phyloP scores from a whole-genome alignment of 768 basidiomycete genomes.

The Rubroboletus pulcherrimus region DNA sequence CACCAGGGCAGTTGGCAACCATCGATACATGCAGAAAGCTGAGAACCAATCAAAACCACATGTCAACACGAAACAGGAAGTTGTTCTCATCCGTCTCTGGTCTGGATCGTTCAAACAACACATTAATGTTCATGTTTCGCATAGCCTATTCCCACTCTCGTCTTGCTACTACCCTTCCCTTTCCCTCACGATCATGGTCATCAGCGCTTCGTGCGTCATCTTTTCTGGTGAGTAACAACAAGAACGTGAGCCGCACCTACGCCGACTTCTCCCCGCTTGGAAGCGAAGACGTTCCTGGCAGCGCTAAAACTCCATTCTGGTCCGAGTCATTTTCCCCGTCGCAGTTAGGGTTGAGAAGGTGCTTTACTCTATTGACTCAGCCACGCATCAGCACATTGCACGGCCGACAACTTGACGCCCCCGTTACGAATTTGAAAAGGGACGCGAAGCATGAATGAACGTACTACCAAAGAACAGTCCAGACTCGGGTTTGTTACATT shows the following conservation, averaged over 20 bases:
- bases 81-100: background rate
- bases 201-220: slow-evolving; percentile 65
- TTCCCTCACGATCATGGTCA: slow-evolving; percentile 29
- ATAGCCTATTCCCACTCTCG: background rate
- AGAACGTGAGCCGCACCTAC: slow-evolving; percentile 75
- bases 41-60: background rate
- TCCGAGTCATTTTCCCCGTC: slow-evolving; percentile 55
- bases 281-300: slow-evolving; percentile 73
- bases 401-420: background rate
- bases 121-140: background rate
- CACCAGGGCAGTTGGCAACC: background rate
- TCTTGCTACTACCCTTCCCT: background rate
- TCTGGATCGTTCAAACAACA: background rate
- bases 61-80: background rate
- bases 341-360: slow-evolving; percentile 37
- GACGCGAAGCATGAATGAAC: slow-evolving; percentile 20
- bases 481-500: slow-evolving; percentile 63
- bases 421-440: slow-evolving; percentile 6
- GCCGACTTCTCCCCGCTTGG: slow-evolving; percentile 60
- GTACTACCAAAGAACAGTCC: slow-evolving; percentile 80
- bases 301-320: slow-evolving; percentile 71
- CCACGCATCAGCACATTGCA: background rate
- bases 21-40: background rate
- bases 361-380: slow-evolving; percentile 51
- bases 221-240: slow-evolving; percentile 48